Percentiles rank a stretch among this genome's conserved stretches.
phyloP scores from a whole-genome alignment of 352 stramenopile species.

The Phytopythium mirpurense region DNA sequence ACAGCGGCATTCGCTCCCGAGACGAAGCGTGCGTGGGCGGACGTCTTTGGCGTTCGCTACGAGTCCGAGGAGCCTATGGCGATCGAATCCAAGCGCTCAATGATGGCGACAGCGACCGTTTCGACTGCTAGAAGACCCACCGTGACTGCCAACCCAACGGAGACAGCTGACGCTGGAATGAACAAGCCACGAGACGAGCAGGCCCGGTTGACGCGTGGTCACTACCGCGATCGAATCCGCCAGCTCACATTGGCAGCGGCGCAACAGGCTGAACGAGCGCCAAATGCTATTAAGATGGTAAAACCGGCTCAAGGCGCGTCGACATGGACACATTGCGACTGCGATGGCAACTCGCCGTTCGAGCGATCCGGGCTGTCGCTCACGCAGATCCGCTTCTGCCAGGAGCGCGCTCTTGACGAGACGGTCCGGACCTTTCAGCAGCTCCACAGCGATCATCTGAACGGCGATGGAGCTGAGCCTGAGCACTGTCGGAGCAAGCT shows the following conservation, averaged over 20 bases:
- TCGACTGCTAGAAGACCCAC: background rate
- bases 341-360: conserved; percentile 20
- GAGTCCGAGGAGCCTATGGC: conserved; percentile 24
- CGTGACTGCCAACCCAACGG: background rate
- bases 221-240: conserved; percentile 18
- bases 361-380: conserved; percentile 34
- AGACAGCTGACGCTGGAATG: background rate
- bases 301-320: background rate
- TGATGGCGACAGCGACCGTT: background rate
- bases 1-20: conserved; percentile 28
- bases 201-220: too few species aligned
- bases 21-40: conserved; percentile 35
- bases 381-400: conserved; percentile 47
- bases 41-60: conserved; percentile 56
- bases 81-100: background rate
- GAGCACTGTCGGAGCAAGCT: conserved; percentile 10
- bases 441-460: conserved; percentile 24
- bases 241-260: background rate
- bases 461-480: conserved; percentile 8
- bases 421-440: conserved; percentile 33
- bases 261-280: conserved; percentile 3
- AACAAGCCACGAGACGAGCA: conserved; percentile 18
- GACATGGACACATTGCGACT: background rate
- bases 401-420: conserved; percentile 40
- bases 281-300: background rate